These are phyloP conservation scores for Talaromyces sp. DNA, from an alignment of 2,329 filamentous ascomycete species.

Conservation along the genomic window DNA sequence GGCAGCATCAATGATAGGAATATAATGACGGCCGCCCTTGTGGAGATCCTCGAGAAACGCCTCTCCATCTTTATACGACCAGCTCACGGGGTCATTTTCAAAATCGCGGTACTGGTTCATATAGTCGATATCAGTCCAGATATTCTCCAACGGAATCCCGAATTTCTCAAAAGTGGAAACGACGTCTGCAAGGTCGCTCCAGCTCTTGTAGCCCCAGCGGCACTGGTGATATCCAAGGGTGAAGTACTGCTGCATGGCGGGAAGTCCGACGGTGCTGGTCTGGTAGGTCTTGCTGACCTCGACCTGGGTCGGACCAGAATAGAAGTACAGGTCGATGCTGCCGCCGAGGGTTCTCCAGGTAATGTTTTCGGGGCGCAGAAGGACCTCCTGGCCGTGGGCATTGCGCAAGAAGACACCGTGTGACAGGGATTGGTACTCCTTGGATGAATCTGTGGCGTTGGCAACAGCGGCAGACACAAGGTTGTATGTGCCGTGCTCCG, in stretches of 20 bases:
- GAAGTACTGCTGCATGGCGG: conserved; percentile 77
- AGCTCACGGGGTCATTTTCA: conserved; percentile 50
- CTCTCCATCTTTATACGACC: conserved; percentile 44
- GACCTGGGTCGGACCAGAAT: conserved; percentile 63
- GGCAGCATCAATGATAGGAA: conserved; percentile 58
- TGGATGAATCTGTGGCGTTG: conserved; percentile 48
- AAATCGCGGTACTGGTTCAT: conserved; percentile 60
- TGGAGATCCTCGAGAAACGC: conserved; percentile 51
- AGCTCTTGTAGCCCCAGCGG: conserved; percentile 74
- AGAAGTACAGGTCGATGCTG: conserved; percentile 73
- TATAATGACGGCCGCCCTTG: conserved; percentile 51
- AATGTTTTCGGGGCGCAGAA: conserved; percentile 58
- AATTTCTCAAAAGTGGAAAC: conserved; percentile 49
- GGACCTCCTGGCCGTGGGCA: conserved; percentile 67
- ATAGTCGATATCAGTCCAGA: conserved; percentile 46
- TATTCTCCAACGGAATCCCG: conserved; percentile 51
- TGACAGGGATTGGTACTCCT: conserved; percentile 60
- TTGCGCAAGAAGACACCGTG: conserved; percentile 77
- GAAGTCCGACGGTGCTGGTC: conserved; percentile 59
- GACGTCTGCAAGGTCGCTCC: conserved; percentile 58
- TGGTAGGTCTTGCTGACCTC: conserved; percentile 69
- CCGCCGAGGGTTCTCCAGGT: conserved; percentile 73
- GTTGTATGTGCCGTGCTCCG: conserved; percentile 42
- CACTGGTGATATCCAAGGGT: conserved; percentile 79
- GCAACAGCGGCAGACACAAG: conserved; percentile 42